Evolutionary conservation across 2,329 filamentous ascomycete genomes (phyloP).

Genomic region (Aspergillus brunneoviolaceus): DNA sequence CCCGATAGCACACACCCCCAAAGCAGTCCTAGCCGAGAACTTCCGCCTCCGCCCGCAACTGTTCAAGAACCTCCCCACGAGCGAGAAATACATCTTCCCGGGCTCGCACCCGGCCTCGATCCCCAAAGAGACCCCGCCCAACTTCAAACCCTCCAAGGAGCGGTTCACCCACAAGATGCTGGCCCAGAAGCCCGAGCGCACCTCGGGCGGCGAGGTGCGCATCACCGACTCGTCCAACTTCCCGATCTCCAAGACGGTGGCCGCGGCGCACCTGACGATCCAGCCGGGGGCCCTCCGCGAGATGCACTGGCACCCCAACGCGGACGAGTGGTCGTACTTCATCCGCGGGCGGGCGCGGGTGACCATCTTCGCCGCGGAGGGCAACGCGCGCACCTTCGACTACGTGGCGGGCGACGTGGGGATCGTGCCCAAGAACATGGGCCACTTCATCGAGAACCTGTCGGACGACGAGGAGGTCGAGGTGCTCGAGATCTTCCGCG

Average conservation of each 20-base stretch:
- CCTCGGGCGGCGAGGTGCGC: constrained; percentile 3
- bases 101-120: constrained; percentile 2
- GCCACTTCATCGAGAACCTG: constrained; percentile 9
- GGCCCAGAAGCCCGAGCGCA: not conserved
- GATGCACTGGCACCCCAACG: constrained; percentile 15
- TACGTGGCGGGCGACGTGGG: constrained; percentile 8
- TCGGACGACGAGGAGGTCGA: constrained; percentile 8
- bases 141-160: constrained; percentile 8
- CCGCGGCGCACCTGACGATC: constrained; percentile 8
- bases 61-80: constrained; percentile 6
- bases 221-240: constrained; percentile 10
- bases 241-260: constrained; percentile 10
- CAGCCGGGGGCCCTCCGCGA: constrained; percentile 5
- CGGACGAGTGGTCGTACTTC: constrained; percentile 13
- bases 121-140: not conserved
- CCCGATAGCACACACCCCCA: constrained; percentile 3
- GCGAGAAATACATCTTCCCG: constrained; percentile 8
- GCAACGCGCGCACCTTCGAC: constrained; percentile 8
- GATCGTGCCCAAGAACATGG: constrained; percentile 9
- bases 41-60: constrained; percentile 5
- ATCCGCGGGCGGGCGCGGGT: constrained; percentile 8
- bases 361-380: constrained; percentile 7
- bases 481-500: constrained; percentile 9
- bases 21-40: constrained; percentile 8
- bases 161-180: constrained; percentile 11